Evolutionary conservation across 1,284 basidiomycete species (phyloP).

Genomic region (Trichosporon sp.): DNA sequence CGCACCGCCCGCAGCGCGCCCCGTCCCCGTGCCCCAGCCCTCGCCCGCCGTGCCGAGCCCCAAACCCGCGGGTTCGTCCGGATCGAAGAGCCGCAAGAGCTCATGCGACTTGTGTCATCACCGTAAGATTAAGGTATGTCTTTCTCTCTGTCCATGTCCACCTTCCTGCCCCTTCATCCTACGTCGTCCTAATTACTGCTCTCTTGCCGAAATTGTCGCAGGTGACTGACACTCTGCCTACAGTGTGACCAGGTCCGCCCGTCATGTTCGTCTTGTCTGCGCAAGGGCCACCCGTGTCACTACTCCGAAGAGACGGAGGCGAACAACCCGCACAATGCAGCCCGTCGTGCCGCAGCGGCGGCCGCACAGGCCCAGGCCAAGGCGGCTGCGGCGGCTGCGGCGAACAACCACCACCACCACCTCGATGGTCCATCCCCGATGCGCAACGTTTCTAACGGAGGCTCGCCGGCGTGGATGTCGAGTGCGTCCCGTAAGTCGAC

Average conservation of each 20-base stretch:
- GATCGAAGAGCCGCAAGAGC: constrained; percentile 29
- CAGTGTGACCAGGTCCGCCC: constrained; percentile 41
- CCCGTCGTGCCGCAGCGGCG: constrained; percentile 5
- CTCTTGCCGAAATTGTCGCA: not conserved
- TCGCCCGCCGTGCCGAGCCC: constrained; percentile 12
- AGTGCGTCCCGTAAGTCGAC: constrained; percentile 15
- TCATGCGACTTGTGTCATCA: constrained; percentile 40
- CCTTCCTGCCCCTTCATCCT: not conserved
- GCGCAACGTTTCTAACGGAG: constrained; percentile 8
- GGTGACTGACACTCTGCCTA: not conserved
- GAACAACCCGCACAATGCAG: constrained; percentile 19
- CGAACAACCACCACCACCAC: constrained; percentile 3
- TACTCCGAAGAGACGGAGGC: constrained; percentile 37
- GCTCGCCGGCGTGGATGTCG: constrained; percentile 20
- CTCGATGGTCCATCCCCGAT: not conserved
- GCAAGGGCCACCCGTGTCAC: constrained; percentile 33
- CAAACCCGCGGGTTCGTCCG: constrained; percentile 13
- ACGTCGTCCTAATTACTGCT: not conserved
- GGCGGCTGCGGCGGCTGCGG: not conserved
- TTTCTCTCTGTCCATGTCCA: no score
- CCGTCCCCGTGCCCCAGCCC: not conserved
- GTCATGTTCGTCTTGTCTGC: constrained; percentile 33
- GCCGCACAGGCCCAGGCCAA: constrained; percentile 2
- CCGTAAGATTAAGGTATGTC: constrained; percentile 39
- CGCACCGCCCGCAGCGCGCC: not conserved